Conservation (phyloP, 1,284 basidiomycete species). For the Rhodotorula sp. region DNA sequence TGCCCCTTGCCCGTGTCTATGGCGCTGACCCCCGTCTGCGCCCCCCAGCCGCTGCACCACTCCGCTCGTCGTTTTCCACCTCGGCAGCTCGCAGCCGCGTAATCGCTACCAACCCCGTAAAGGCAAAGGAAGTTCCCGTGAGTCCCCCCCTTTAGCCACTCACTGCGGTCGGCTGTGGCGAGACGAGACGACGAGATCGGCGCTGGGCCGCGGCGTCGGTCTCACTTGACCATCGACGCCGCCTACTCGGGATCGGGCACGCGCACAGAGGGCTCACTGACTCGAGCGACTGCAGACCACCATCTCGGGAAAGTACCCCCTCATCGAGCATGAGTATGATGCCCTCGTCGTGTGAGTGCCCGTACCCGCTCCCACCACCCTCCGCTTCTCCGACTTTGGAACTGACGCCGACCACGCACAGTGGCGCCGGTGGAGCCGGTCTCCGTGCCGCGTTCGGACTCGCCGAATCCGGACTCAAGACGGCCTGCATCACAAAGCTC, state of each 20-base stretch:
- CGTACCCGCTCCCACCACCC: not conserved
- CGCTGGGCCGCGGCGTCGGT: not conserved
- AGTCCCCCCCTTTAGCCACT: not conserved
- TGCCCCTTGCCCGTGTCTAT: not conserved
- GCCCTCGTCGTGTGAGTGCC: slow-evolving; percentile 87
- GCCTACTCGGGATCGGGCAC: not conserved
- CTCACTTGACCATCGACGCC: not conserved
- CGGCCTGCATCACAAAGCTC: slow-evolving; percentile 94
- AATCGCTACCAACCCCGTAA: slow-evolving; percentile 34
- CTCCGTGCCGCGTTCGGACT: slow-evolving; percentile 97
- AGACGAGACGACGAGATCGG: slow-evolving; percentile 2
- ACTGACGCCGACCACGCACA: slow-evolving; percentile 46
- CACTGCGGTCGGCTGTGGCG: not conserved
- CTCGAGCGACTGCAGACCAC: too few species aligned
- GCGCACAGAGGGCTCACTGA: too few species aligned
- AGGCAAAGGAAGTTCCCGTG: slow-evolving; percentile 41
- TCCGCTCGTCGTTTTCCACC: slow-evolving; percentile 21
- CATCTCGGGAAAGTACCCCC: slow-evolving; percentile 73
- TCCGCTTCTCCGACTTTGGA: not conserved
- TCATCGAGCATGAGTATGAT: slow-evolving; percentile 96
- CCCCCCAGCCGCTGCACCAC: slow-evolving; percentile 9
- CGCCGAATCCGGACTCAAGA: slow-evolving; percentile 97
- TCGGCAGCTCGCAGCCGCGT: slow-evolving; percentile 28
- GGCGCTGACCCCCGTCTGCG: not conserved
- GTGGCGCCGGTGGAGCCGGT: slow-evolving; percentile 97